Base-by-base conservation (phyloP, 2,329 filamentous ascomycete genomes). In the Microdochium trichocladiopsis region DNA sequence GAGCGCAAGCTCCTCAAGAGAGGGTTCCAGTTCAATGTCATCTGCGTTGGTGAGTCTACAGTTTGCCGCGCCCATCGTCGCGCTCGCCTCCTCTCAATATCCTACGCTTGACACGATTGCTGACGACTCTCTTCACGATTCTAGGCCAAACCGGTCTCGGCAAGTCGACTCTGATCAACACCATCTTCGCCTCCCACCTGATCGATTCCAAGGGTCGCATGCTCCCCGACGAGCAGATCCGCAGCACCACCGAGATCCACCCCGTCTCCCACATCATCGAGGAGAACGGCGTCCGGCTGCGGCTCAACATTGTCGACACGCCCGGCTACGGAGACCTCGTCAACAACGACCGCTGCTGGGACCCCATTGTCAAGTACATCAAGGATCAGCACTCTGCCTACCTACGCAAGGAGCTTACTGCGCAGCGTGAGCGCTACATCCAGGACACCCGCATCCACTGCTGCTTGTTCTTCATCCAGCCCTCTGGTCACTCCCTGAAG, bases 261-360 rank as follows among this genome's bases (percentile, higher is more conserved):
- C 87, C 91, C 51, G 93, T 94, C 60, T 97, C 94, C 59, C 94
- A 99, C 78, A 91, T 96, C 72, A 96, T 99, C 69, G 94, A 99
- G 81, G 94, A 99, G 79, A 99, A 99, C 71, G 94, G 94, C 63
- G 94, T 99, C 62, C 92, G 94, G 69, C 86, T 99, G 66, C 84
- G 94, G 65, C 81, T 99, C 67, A 99, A 97, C 83, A 99, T 99
- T 67, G 94, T 99, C 66, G 94, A 99, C 71, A 99, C 94, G 58
- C 94, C 94, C 58, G 94, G 94, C 59, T 99, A 99, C 67, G 94
- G 94, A 68, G 94, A 99, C 67, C 84, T 96, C 69, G 94, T 99
- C 74, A 99, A 99, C 84, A 99, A 99, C 74, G 94, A 99, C 78
- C 88, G 94, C 82, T 99, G 94, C 86, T 99, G 94, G 94, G 94